These are phyloP conservation scores for Botrytis cinerea DNA, from an alignment of 2,329 filamentous ascomycete species.

Conservation along the genomic window DNA sequence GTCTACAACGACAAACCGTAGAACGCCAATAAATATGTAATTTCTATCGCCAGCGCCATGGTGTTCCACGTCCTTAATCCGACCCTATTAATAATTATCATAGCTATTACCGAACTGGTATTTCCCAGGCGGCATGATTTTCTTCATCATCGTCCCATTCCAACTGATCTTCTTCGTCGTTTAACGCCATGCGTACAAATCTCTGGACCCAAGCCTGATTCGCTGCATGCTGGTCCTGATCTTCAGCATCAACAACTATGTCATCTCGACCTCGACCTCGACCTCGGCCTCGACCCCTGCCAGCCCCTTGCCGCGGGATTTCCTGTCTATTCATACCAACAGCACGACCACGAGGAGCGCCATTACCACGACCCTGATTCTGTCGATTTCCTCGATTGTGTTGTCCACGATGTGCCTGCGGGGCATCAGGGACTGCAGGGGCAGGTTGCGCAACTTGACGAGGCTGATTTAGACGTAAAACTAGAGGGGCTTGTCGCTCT, in stretches of 20 bases:
- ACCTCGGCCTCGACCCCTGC: neutral
- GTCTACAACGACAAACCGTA: neutral
- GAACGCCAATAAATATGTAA: neutral
- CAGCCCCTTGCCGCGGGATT: constrained; percentile 5
- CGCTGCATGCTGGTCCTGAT: constrained; percentile 30
- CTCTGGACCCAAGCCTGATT: constrained; percentile 41
- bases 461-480: constrained; percentile 40
- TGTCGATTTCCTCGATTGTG: constrained; percentile 12
- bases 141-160: constrained; percentile 48
- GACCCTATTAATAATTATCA: constrained; percentile 3
- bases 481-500: constrained; percentile 41
- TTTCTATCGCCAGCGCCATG: neutral
- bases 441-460: constrained; percentile 31
- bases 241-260: constrained; percentile 23
- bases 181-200: constrained; percentile 42
- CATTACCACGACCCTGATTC: constrained; percentile 13
- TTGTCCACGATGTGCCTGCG: constrained; percentile 24
- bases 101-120: constrained; percentile 37
- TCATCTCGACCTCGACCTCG: neutral
- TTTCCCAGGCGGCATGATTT: constrained; percentile 49
- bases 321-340: constrained; percentile 8
- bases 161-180: constrained; percentile 42
- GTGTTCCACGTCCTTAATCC: neutral
- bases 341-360: constrained; percentile 18
- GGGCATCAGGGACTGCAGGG: constrained; percentile 32